phyloP scores from a whole-genome alignment of 345 rosid genomes.

The Gossypioides kirkii region DNA sequence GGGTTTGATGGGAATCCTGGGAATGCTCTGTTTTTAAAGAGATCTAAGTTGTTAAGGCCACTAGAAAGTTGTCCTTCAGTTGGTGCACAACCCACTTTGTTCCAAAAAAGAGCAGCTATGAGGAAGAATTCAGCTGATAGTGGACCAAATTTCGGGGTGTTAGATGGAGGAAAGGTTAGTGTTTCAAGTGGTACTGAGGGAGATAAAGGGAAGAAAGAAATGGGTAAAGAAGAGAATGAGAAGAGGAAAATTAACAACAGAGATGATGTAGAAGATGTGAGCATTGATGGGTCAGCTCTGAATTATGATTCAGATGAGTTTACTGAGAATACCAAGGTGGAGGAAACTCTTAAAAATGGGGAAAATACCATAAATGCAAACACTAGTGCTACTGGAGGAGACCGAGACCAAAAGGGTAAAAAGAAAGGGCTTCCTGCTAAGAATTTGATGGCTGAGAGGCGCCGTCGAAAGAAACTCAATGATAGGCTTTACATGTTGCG shows the following conservation, averaged over 20 bases:
- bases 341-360: slow-evolving; percentile 35
- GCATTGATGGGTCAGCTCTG: slow-evolving; percentile 45
- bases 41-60: slow-evolving; percentile 53
- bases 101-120: slow-evolving; percentile 55
- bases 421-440: slow-evolving; percentile 57
- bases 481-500: slow-evolving; percentile 57
- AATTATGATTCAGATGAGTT: slow-evolving; percentile 58
- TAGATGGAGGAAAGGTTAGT: slow-evolving; percentile 2
- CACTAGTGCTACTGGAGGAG: slow-evolving; percentile 34
- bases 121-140: slow-evolving; percentile 41
- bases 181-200: slow-evolving; percentile 27
- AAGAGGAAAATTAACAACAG: slow-evolving; percentile 22
- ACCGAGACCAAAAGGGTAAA: slow-evolving; percentile 38
- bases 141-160: slow-evolving; percentile 24
- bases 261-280: slow-evolving; percentile 41
- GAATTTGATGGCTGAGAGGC: slow-evolving; percentile 67
- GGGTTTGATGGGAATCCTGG: slow-evolving; percentile 39
- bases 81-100: slow-evolving; percentile 57
- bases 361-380: slow-evolving; percentile 39
- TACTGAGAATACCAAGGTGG: slow-evolving; percentile 33
- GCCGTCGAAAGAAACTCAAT: slow-evolving; percentile 46
- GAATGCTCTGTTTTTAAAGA: slow-evolving; percentile 32
- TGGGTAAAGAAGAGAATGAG: slow-evolving; percentile 30
- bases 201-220: slow-evolving; percentile 41
- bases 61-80: slow-evolving; percentile 41